Evolutionary conservation across 1,284 basidiomycete genomes (phyloP).

Genomic region (Neonothopanus nambi): DNA sequence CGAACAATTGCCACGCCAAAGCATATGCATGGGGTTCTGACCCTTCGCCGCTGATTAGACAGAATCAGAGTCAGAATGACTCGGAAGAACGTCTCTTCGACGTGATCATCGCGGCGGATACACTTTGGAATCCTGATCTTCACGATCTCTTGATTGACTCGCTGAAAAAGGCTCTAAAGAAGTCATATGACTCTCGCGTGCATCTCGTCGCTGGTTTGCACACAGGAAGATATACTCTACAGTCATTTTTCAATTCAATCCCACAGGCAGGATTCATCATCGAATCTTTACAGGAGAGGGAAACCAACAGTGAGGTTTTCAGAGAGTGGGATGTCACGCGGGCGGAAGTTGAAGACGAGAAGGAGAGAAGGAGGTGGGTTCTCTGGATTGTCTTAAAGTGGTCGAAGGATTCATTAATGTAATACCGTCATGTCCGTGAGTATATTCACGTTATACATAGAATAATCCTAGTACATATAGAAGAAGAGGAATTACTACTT

Average conservation of each 20-base stretch:
- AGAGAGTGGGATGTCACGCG: constrained; percentile 55
- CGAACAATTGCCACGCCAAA: constrained; percentile 45
- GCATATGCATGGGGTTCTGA: constrained; percentile 69
- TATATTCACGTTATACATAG: neutral
- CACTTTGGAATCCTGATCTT: constrained; percentile 68
- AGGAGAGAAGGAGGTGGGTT: constrained; percentile 66
- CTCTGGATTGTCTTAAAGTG: constrained; percentile 66
- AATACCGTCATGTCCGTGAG: neutral
- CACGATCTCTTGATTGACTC: constrained; percentile 56
- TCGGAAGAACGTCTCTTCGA: constrained; percentile 45
- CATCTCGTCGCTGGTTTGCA: constrained; percentile 71
- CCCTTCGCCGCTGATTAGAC: constrained; percentile 2
- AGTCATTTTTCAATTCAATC: constrained; percentile 52
- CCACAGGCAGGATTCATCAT: constrained; percentile 42
- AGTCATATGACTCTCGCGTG: constrained; percentile 43
- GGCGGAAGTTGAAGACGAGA: constrained; percentile 57
- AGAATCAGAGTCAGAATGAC: neutral
- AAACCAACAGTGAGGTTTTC: constrained; percentile 36
- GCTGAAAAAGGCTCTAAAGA: constrained; percentile 47
- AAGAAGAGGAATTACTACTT: neutral
- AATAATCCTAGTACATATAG: neutral
- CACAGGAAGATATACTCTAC: constrained; percentile 69
- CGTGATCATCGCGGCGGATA: constrained; percentile 69
- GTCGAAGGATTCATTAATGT: constrained; percentile 23
- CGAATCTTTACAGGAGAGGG: constrained; percentile 50